Evolutionary conservation across 768 basidiomycete genomes (phyloP), one percentile per base, ranked within the genome.

Genomic region (Mycena sanguinolenta): DNA sequence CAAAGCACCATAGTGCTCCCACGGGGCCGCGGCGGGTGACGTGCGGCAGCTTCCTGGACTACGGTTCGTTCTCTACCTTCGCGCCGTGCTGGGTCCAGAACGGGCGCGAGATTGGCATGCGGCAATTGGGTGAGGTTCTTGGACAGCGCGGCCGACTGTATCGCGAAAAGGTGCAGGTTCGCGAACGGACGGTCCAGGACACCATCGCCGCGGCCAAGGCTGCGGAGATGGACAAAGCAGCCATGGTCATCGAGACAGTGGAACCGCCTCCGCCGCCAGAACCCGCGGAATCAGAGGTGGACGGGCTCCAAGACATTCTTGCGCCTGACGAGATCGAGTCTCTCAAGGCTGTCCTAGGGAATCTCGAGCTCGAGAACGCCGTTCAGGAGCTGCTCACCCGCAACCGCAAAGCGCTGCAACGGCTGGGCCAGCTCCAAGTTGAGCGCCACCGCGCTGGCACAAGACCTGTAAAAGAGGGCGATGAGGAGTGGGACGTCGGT

Each of bases 401-500:
- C 74, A 95, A 93, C 74, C 84, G 86, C 52, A 83, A 79, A 30
- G 94, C 94, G 4, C 80, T 96, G 28, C 68, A 82, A 62, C 83
- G 90, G 61, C 82, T 96, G 17, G 90, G 90, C 73, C 87, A 89
- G 73, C 82, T 95, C 57, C 94, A 95, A 75, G 82, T 80, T 23
- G 76, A 79, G 63, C 88, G 94, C 14, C 76, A 92, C 34, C 83
- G 83, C 19, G 79, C 80, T 14, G 12, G 84, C 84, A 27, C 84
- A 83, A 17, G 84, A 83, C 44, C 86, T 83, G 44, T 89, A 4
- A 86, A 90, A 76, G 87, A 90, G 76, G 91, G 86, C 38, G 92
- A 92, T 14, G 94, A 95, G 78, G 94, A 96, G 78, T 94, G 92
- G 92, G 90, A 93, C 73, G 88, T 88, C 69, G 95, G 94, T 95